Evolutionary conservation across 108 stramenopile species (phyloP), one percentile per base, ranked within the genome.

Genomic region (Cyclostephanos invisitatus): DNA sequence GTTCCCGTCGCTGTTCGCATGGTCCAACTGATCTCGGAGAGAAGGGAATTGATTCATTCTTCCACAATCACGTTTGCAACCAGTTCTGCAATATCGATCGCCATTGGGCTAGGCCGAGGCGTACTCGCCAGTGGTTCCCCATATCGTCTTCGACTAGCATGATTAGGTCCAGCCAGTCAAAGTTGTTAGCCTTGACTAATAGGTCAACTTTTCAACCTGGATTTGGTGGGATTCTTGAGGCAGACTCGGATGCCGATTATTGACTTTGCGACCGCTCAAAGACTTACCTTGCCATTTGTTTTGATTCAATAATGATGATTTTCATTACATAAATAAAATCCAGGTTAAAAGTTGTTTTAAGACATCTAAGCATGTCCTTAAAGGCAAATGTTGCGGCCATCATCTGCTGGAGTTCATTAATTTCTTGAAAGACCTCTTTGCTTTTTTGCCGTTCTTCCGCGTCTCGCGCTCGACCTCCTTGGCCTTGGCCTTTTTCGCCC

Each of bases 31-130:
- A 91, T 70, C 55, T 88, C 40, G 86, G 84, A 20, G 87, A 88
- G 56, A 91, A 87, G 70, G 90, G 90, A 0, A 91, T 91, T 32
- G 85, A 87, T 61, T 82, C 77, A 29, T 91, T 91, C 77, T 91
- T 91, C 80, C 47, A 83, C 74, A 87, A 84, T 67, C 87, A 91
- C 67, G 37, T 32, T 3, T 91, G 90, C 64, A 91, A 91, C 62
- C 70, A 82, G 28, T 89, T 87, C 54, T 89, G 89, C 54, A 14
- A 44, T 36, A 25, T 68, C 22, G 44, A 75, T 50, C 40, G 67
- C 14, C 68, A 78, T 44, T 88, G 87, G 87, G 24, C 48, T 11
- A 53, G 85, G 55, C 85, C 87, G 44, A 58, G 54, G 7, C 38
- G 37, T 32, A 57, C 63, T 3, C 67, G 55, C 12, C 77, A 72